These are phyloP conservation scores for Linnemannia hyalina DNA, from an alignment of 192 early-diverging fungal species.

Conservation along the genomic window DNA sequence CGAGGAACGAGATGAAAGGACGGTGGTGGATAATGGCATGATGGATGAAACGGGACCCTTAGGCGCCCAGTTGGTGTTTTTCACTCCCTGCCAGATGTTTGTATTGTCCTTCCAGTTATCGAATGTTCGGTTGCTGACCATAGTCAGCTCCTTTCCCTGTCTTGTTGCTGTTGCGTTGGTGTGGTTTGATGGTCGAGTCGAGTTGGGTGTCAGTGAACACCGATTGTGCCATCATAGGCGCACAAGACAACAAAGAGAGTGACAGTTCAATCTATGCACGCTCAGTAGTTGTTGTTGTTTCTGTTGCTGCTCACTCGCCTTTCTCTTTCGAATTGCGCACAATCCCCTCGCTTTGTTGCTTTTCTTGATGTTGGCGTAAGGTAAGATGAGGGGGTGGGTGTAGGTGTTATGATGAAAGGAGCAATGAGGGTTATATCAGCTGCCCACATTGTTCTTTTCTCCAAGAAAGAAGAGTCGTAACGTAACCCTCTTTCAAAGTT, in stretches of 20 bases:
- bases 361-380: neutral
- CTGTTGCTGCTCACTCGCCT: neutral
- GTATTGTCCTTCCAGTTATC: neutral
- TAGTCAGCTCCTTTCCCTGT: neutral
- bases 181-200: neutral
- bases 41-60: neutral
- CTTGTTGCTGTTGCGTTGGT: neutral
- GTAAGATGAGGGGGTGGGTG: neutral
- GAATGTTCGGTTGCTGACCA: neutral
- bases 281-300: no score
- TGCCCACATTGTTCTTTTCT: neutral
- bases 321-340: neutral
- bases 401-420: neutral
- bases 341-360: neutral
- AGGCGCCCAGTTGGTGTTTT: neutral
- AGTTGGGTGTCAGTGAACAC: neutral
- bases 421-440: constrained; percentile 5
- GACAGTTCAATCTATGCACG: neutral
- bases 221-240: neutral
- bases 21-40: neutral
- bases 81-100: neutral
- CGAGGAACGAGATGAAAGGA: constrained; percentile 3
- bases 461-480: neutral
- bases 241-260: neutral
- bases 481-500: neutral